phyloP scores from a whole-genome alignment of 2,329 filamentous ascomycete genomes.

The Trichoderma afroharzianum region DNA sequence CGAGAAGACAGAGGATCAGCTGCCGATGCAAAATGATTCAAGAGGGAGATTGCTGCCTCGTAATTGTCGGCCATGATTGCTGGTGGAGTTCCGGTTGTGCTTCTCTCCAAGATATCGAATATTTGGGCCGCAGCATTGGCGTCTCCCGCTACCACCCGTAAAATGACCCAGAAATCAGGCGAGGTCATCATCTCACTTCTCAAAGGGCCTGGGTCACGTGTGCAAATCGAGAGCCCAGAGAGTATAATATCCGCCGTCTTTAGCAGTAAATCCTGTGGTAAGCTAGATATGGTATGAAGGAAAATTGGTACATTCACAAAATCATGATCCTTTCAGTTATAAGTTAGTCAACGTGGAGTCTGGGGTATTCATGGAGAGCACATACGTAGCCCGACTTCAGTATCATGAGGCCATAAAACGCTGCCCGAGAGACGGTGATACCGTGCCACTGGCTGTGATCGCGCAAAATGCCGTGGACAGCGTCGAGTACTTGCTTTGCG shows the following conservation, averaged over 20 bases:
- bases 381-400: conserved; percentile 81
- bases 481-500: conserved; percentile 75
- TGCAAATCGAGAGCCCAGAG: conserved; percentile 74
- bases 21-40: conserved; percentile 86
- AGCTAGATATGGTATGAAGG: conserved; percentile 84
- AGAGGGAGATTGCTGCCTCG: conserved; percentile 75
- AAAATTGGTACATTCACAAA: conserved; percentile 90
- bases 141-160: conserved; percentile 69
- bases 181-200: conserved; percentile 93
- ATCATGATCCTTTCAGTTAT: conserved; percentile 65
- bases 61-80: conserved; percentile 96
- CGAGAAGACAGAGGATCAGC: conserved; percentile 43
- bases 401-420: conserved; percentile 82
- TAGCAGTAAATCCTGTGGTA: conserved; percentile 72
- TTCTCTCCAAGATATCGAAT: conserved; percentile 80
- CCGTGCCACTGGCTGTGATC: conserved; percentile 76
- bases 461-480: conserved; percentile 75
- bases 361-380: conserved; percentile 18
- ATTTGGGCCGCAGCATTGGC: conserved; percentile 70
- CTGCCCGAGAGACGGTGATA: conserved; percentile 76
- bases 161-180: conserved; percentile 92
- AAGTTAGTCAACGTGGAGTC: conserved; percentile 21
- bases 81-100: conserved; percentile 69
- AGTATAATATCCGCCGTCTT: conserved; percentile 73
- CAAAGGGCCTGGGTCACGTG: conserved; percentile 71